A percentile compares a stretch with the other conserved stretches of the same genome.
phyloP scores from a whole-genome alignment of 805 yeast genomes.

The Pichia californica region DNA sequence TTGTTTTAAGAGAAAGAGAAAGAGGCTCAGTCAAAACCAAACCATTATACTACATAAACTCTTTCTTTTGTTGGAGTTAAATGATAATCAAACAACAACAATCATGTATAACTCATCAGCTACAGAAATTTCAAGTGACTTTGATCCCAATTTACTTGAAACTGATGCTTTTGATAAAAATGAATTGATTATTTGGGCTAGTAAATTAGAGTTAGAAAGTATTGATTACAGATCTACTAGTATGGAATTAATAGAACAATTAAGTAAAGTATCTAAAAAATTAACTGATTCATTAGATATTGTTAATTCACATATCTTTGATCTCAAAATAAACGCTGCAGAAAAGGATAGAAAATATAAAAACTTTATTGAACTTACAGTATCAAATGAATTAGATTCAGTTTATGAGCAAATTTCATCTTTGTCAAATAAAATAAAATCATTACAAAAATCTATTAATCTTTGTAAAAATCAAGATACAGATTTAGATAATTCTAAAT shows the following conservation, averaged over 20 bases:
- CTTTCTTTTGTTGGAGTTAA: too few relatives aligned
- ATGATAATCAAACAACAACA: too few relatives aligned
- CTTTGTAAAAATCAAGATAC: too few relatives aligned
- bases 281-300: constrained; percentile 7
- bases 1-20: too few relatives aligned
- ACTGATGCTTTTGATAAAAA: constrained; percentile 15
- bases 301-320: constrained; percentile 4
- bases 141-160: constrained; percentile 1
- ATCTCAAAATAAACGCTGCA: constrained; percentile 9
- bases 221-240: constrained; percentile 34
- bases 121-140: constrained; percentile 8
- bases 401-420: constrained; percentile 1
- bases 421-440: constrained; percentile 1
- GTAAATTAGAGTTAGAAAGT: constrained; percentile 43
- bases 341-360: constrained; percentile 3
- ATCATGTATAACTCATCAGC: too few relatives aligned
- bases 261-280: constrained; percentile 12
- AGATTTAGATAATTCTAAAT: too few relatives aligned
- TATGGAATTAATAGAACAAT: constrained; percentile 9
- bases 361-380: constrained; percentile 2
- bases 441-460: too few relatives aligned
- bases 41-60: too few relatives aligned
- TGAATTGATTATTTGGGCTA: constrained; percentile 41
- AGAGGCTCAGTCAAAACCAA: too few relatives aligned
- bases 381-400: constrained; percentile 6